These are phyloP conservation scores for Tuber aestivum DNA, from an alignment of 495 filamentous ascomycete species.

Conservation along the genomic window DNA sequence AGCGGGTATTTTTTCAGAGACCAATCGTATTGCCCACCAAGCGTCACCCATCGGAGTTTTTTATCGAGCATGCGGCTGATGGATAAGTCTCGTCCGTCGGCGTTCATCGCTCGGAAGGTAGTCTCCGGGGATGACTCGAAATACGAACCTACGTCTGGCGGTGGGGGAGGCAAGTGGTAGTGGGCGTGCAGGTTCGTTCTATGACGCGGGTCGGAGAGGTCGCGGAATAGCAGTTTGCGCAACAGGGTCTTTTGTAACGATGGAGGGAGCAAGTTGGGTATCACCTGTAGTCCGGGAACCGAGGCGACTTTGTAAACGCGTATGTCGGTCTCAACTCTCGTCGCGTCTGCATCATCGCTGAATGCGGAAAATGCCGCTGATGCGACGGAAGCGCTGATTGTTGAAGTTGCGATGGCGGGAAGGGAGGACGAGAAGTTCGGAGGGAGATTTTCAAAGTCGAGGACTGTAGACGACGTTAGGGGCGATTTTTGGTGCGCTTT, in stretches of 20 bases:
- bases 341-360: background rate
- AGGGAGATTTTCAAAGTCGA: slow-evolving; percentile 22
- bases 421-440: background rate
- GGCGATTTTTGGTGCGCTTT: slow-evolving; percentile 33
- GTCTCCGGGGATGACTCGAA: slow-evolving; percentile 50
- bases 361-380: slow-evolving; percentile 25
- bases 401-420: background rate
- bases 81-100: slow-evolving; percentile 52
- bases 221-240: slow-evolving; percentile 65
- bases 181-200: slow-evolving; percentile 83
- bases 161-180: slow-evolving; percentile 57
- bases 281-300: slow-evolving; percentile 54
- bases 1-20: slow-evolving; percentile 71
- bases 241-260: slow-evolving; percentile 63
- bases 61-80: slow-evolving; percentile 61
- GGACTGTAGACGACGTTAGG: slow-evolving; percentile 8
- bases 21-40: slow-evolving; percentile 95
- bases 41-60: slow-evolving; percentile 84
- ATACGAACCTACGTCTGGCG: slow-evolving; percentile 43
- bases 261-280: slow-evolving; percentile 65
- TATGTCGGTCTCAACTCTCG: slow-evolving; percentile 13
- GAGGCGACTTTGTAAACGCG: slow-evolving; percentile 29
- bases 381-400: background rate
- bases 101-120: slow-evolving; percentile 45
- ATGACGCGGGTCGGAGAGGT: slow-evolving; percentile 67